Evolutionary conservation across 1,284 basidiomycete species (phyloP).

Genomic region (Mycena citricolor): DNA sequence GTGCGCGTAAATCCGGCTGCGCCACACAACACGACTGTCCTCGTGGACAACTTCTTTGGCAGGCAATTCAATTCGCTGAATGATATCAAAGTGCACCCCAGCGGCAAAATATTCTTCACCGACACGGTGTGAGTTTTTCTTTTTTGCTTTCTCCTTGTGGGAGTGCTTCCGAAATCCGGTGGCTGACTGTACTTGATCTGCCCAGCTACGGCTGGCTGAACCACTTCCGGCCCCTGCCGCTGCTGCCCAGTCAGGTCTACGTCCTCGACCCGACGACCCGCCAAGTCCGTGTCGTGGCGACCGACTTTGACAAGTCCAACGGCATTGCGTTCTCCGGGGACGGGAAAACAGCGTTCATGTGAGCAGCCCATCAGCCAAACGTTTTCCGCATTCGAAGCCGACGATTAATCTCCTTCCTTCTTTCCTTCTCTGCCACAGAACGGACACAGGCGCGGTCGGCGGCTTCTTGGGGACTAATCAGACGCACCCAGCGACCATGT

Average conservation of each 20-base stretch:
- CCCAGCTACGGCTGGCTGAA: conserved; percentile 60
- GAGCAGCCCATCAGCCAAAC: conserved; percentile 7
- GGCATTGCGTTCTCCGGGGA: conserved; percentile 70
- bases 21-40: conserved; percentile 61
- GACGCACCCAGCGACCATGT: conserved; percentile 70
- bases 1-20: conserved; percentile 61
- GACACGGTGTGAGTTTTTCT: conserved; percentile 53
- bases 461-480: conserved; percentile 56
- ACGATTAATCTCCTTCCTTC: conserved; percentile 1
- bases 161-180: background rate
- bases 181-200: background rate
- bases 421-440: conserved; percentile 33
- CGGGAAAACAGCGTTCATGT: conserved; percentile 67
- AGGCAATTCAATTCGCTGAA: conserved; percentile 82
- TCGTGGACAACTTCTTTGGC: conserved; percentile 71
- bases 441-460: conserved; percentile 48
- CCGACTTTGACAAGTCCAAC: conserved; percentile 60
- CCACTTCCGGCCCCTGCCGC: conserved; percentile 60
- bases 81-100: conserved; percentile 72
- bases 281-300: conserved; percentile 67
- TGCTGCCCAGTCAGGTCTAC: conserved; percentile 72
- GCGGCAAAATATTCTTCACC: conserved; percentile 62
- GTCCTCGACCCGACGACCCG: conserved; percentile 65
- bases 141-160: background rate
- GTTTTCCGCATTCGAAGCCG: conserved; percentile 28